Conservation (phyloP, 2,329 filamentous ascomycete genomes). For the Diaporthe caulivora region DNA sequence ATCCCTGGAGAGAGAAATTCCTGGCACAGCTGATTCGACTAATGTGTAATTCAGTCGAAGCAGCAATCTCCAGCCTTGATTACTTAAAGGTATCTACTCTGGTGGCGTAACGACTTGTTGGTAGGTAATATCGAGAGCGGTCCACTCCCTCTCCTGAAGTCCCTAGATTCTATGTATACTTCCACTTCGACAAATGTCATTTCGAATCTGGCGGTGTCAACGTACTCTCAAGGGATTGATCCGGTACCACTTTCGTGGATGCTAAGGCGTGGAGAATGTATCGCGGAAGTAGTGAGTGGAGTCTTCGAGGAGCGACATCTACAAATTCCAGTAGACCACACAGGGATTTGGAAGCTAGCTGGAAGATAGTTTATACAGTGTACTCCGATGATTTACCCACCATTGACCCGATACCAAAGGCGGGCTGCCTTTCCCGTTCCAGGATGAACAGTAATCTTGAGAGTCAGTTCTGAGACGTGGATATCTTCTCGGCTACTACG, state of each 20-base stretch:
- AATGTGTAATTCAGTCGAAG: neutral
- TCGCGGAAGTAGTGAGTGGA: neutral
- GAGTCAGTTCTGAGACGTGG: slow-evolving; percentile 2
- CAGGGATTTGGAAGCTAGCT: neutral
- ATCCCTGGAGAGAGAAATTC: neutral
- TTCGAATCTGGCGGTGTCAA: neutral
- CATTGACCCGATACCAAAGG: neutral
- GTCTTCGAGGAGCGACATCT: neutral
- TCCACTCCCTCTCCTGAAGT: too few species aligned
- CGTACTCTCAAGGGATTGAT: neutral
- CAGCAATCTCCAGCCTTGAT: rapidly evolving
- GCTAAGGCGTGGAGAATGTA: neutral
- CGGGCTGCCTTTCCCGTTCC: neutral
- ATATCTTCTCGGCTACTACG: neutral
- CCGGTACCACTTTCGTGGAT: neutral
- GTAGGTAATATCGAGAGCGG: too few species aligned
- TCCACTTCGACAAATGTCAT: neutral
- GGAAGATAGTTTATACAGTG: neutral
- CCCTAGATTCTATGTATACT: too few species aligned
- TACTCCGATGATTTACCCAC: neutral
- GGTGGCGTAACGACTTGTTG: too few species aligned
- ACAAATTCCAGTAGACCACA: neutral
- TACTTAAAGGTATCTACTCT: neutral
- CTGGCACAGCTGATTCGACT: neutral
- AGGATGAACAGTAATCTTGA: neutral